Base-by-base conservation (phyloP, 108 stramenopile genomes). In the Phaeodactylum tricornutum region DNA sequence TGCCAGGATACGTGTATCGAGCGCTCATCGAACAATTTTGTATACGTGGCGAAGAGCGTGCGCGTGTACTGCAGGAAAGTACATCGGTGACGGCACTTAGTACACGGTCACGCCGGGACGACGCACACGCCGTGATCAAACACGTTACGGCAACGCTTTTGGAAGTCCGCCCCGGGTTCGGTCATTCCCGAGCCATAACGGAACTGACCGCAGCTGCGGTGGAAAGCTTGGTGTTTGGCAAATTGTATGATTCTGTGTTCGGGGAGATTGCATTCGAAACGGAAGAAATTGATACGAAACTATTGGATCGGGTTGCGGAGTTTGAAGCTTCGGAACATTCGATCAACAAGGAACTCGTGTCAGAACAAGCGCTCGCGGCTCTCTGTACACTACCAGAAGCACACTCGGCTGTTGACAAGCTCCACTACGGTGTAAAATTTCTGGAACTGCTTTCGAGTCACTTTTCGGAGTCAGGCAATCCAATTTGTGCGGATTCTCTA, bases 71-170 rank as follows among this genome's bases (percentile, higher is more conserved):
- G 6, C 32, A 38, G 9, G 32, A 31, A 17, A 14, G 4, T 21
- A n/a, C 8, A 4, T 31, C 34, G 15, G 20, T 25, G 40, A 17
- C 14, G 43, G 36, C 38, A 9, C 29, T 29, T 16, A n/a, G 19
- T 17, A 29, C 14, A 4, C 43, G 67, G 27, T 47, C 50, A 7
- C 53, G 81, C 30, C 78, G 84, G 14, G 79, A 67, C 42, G 79
- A 90, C 55, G 75, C 81, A 2, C 88, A 90, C 64, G 84, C 72
- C 7, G 64, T 86, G 29, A 90, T 90, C 16, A 86, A 86, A 57
- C 77, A 85, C 55, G 72, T 90, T 7, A 90, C 88, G n/a, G 79
- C 79, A 25, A 77, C 84, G 2, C 63, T 90, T 4, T 57, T 90
- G 15, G 79, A 85, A 46, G 79, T 78, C 19, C 67, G 84, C 3